Base-by-base conservation (phyloP, 1,139 yeast genomes). In the Sugiyamaella paludigena region DNA sequence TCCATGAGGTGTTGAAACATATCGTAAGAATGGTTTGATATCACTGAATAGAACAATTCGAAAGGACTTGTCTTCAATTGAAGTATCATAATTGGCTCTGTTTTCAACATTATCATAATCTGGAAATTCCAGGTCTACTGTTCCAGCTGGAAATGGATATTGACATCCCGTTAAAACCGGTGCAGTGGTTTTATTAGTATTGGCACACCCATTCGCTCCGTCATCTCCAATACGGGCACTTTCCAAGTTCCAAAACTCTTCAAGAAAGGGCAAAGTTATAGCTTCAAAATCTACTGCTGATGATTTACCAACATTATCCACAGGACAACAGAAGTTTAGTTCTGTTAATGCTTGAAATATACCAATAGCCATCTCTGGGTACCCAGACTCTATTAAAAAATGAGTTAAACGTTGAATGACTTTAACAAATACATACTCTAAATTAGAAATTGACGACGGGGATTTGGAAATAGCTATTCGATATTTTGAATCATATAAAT, bases 241-340 rank as follows among this genome's bases (percentile, higher is more conserved):
- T 36, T 58, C 62, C 43, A 50, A 45, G 12, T 50, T 45, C 62
- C 62, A 59, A 41, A 49, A 59, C 39, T 38, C 39, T 15, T 38
- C 36, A 13, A 59, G 49, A 5, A 5, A 3, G 5, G 5, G 24
- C 5, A 19, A 5, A 19, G 24, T 19, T 19, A 19, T 5, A 19
- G 5, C 5, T 19, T 19, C 24, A 19, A 19, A 19, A 19, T 4
- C 5, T 19, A 19, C 24, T 5, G 24, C 5, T 19, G 5, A 19
- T 4, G 54, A 36, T 7, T 40, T 33, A n/a, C 37, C 38, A 6
- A 24, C n/a, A 9, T 12, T 24, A 9, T 29, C 48, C 26, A 37
- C 40, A 1, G 61, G 61, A 15, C 46, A 24, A 26, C 51, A 56
- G 16, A 54, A 46, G 26, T 44, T 43, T 9, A 51, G n/a, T 34